Evolutionary conservation across 2,329 filamentous ascomycete species (phyloP).

Genomic region (Aspergillus sp.): DNA sequence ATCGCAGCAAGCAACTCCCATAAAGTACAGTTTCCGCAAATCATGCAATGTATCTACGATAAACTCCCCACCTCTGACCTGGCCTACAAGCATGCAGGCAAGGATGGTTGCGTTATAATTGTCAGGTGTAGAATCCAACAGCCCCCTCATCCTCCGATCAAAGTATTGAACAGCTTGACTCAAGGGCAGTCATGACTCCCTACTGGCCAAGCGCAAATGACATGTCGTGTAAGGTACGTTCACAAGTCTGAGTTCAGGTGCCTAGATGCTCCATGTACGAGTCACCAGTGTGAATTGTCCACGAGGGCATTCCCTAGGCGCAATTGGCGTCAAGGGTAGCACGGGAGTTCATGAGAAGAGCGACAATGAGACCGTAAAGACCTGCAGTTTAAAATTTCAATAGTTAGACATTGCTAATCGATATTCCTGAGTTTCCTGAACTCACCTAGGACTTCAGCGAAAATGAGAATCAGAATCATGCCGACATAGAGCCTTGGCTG

Average conservation of each 20-base stretch:
- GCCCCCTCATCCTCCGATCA: neutral
- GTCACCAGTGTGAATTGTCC: constrained; percentile 13
- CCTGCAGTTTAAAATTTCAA: constrained; percentile 52
- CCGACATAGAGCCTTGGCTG: constrained; percentile 75
- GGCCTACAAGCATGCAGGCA: constrained; percentile 1
- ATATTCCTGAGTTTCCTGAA: constrained; percentile 18
- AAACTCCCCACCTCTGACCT: constrained; percentile 6
- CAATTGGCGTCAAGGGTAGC: constrained; percentile 63
- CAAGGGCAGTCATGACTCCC: neutral
- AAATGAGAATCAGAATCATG: constrained; percentile 99
- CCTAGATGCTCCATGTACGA: constrained; percentile 8
- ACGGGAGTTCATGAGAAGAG: constrained; percentile 99
- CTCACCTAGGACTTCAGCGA: constrained; percentile 95
- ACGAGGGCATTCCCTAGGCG: constrained; percentile 20
- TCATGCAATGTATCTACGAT: constrained; percentile 26
- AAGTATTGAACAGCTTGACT: neutral
- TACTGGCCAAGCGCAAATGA: neutral
- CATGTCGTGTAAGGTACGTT: constrained; percentile 5
- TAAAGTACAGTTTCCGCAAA: constrained; percentile 25
- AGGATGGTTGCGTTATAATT: constrained; percentile 1
- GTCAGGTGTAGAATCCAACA: constrained; percentile 5
- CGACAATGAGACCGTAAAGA: constrained; percentile 98
- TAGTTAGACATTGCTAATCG: neutral
- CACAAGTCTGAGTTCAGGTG: constrained; percentile 1
- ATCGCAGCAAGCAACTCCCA: constrained; percentile 19